phyloP scores from a whole-genome alignment of 768 basidiomycete genomes.

The Lentinula boryana region DNA sequence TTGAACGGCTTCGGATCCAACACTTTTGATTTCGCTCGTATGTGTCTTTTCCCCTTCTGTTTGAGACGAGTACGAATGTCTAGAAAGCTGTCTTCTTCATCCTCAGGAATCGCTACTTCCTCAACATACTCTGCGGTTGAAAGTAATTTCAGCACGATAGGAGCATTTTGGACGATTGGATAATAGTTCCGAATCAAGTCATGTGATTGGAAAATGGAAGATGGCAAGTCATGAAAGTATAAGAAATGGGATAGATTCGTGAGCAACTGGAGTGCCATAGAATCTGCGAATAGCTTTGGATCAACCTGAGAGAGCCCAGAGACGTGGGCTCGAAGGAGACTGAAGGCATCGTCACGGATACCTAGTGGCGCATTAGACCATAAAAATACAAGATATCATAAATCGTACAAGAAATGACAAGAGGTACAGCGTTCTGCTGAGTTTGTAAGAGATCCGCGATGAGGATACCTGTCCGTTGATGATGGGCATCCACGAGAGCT shows the following conservation, averaged over 20 bases:
- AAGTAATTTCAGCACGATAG: not conserved
- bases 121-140: not conserved
- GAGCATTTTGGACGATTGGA: not conserved
- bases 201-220: not conserved
- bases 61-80: not conserved
- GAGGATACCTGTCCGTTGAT: not conserved
- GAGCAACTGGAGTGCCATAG: not conserved
- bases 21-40: not conserved
- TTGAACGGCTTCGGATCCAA: constrained; percentile 3
- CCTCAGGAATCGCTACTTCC: not conserved
- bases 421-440: not conserved
- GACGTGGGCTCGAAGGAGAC: not conserved
- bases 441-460: not conserved
- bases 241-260: constrained; percentile 1
- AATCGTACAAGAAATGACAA: not conserved
- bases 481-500: not conserved
- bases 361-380: not conserved
- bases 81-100: not conserved
- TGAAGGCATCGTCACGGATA: not conserved
- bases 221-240: not conserved
- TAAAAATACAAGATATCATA: not conserved
- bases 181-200: not conserved
- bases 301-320: not conserved
- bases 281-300: not conserved
- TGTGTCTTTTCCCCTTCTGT: not conserved